Conservation (phyloP, 176 grass and related monocot genomes). For the Melocanna baccifera region DNA sequence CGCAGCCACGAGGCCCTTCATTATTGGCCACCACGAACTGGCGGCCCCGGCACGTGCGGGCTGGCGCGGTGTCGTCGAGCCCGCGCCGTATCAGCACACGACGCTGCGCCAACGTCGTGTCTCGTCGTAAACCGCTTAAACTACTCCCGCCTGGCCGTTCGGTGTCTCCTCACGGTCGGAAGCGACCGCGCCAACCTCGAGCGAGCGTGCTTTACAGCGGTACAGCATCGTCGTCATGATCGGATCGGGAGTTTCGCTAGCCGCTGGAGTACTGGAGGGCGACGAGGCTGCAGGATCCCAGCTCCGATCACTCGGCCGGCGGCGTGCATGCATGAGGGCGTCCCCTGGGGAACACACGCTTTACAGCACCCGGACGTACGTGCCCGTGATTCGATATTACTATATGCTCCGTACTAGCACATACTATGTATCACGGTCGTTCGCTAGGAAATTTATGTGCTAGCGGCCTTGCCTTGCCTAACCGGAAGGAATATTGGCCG, state of each 20-base stretch:
- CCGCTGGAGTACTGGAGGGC: not conserved
- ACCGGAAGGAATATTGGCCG: not conserved
- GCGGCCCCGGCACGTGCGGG: slow-evolving; percentile 9
- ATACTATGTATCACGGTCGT: not conserved
- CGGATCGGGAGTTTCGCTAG: not conserved
- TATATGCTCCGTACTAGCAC: not conserved
- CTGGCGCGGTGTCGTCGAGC: slow-evolving; percentile 6
- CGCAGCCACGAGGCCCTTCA: slow-evolving; percentile 13
- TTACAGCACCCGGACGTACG: not conserved
- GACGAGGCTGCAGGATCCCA: not conserved
- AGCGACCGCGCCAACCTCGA: not conserved
- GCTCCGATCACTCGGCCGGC: slow-evolving; percentile 1
- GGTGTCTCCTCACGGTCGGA: not conserved
- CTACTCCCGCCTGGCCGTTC: not conserved
- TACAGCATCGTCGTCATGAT: not conserved
- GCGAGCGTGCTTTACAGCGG: slow-evolving; percentile 8
- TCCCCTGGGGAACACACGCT: not conserved
- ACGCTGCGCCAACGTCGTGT: not conserved
- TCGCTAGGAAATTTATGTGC: not conserved
- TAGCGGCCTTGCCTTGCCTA: not conserved
- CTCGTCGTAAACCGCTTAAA: not conserved
- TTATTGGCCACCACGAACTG: not conserved
- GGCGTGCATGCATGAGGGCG: not conserved
- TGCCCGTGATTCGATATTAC: not conserved
- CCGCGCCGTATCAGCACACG: not conserved